Evolutionary conservation across 768 basidiomycete genomes (phyloP).

Genomic region (Mycena indigotica): DNA sequence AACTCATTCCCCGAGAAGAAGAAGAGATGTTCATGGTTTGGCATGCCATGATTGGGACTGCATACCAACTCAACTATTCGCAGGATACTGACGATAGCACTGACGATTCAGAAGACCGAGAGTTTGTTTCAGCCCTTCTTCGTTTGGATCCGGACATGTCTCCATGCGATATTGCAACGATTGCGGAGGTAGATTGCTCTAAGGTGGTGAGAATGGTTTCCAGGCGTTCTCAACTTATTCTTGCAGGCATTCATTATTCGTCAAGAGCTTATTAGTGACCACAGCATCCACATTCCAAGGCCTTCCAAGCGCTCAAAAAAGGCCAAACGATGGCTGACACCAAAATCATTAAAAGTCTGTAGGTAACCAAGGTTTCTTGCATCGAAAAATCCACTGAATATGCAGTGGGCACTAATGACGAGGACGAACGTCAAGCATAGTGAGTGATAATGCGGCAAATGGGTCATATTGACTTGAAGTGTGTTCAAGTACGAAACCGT

Average conservation of each 20-base stretch:
- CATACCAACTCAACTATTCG: neutral
- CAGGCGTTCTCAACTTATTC: too few species aligned
- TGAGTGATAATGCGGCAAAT: too few species aligned
- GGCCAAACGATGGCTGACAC: too few species aligned
- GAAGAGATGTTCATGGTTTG: neutral
- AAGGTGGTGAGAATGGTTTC: neutral
- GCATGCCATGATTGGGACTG: neutral
- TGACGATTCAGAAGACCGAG: neutral
- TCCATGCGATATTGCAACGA: neutral
- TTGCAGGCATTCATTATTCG: neutral
- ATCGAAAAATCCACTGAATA: too few species aligned
- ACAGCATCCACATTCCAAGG: neutral
- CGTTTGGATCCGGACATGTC: neutral
- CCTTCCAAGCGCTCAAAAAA: too few species aligned
- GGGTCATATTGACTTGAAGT: too few species aligned
- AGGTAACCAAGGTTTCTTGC: too few species aligned
- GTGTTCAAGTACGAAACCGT: neutral
- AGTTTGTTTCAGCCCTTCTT: neutral
- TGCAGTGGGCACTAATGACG: too few species aligned
- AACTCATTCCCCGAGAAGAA: neutral
- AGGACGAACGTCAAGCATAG: too few species aligned
- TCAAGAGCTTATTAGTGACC: neutral
- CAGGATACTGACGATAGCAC: neutral
- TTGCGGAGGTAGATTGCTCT: neutral
- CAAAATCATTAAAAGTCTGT: too few species aligned